Conservation (phyloP, 2,329 filamentous ascomycete species). For the Tricladium varicosporioides region DNA sequence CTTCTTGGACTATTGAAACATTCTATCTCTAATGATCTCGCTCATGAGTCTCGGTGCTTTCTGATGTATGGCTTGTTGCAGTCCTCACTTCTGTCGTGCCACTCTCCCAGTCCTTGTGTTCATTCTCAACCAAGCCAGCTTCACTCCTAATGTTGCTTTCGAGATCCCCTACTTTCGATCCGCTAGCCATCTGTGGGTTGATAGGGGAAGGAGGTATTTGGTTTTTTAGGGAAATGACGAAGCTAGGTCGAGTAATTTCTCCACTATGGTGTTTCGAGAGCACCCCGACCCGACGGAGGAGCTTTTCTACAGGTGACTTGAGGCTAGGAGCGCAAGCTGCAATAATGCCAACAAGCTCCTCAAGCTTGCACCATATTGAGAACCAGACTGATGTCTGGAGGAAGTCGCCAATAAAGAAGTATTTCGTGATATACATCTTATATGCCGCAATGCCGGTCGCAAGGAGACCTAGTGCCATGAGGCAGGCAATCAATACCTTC, state of each 20-base stretch:
- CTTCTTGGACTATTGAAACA: neutral
- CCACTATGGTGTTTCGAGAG: neutral
- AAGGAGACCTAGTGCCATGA: constrained; percentile 4
- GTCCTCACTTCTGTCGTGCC: neutral
- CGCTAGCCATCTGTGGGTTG: neutral
- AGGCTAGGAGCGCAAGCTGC: constrained; percentile 4
- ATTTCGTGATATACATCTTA: neutral
- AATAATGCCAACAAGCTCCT: constrained; percentile 5
- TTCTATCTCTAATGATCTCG: neutral
- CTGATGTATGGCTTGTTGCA: neutral
- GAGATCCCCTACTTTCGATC: neutral
- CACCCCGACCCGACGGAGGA: neutral
- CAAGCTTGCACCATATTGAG: constrained; percentile 1
- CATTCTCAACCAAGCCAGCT: neutral
- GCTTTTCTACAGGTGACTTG: neutral
- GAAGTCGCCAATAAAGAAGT: neutral
- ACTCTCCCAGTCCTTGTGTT: neutral
- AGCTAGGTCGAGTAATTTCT: neutral
- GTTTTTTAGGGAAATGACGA: neutral
- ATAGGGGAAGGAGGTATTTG: neutral
- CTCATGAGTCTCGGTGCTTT: neutral
- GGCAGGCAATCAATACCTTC: neutral
- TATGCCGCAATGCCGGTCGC: neutral
- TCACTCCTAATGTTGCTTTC: neutral
- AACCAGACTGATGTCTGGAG: neutral